Evolutionary conservation across 2,329 filamentous ascomycete genomes (phyloP).

Genomic region (Fonsecaea monophora): DNA sequence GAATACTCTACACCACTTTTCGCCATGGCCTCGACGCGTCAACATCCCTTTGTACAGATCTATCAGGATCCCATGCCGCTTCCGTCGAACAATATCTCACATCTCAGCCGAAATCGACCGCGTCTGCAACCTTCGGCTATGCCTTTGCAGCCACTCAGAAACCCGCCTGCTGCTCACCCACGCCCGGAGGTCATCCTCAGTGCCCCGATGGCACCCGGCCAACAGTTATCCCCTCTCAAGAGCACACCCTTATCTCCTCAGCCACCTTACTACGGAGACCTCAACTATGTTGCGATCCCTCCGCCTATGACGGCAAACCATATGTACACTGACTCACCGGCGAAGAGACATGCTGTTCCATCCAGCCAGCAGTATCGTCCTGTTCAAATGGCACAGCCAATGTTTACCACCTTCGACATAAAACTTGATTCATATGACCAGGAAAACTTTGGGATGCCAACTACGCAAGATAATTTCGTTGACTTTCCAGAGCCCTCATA

Average conservation of each 20-base stretch:
- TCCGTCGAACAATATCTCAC: constrained; percentile 46
- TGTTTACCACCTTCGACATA: constrained; percentile 59
- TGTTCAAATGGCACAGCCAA: constrained; percentile 50
- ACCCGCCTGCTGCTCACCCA: constrained; percentile 46
- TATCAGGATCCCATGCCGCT: constrained; percentile 62
- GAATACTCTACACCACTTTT: constrained; percentile 20
- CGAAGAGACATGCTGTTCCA: constrained; percentile 51
- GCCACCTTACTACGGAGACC: constrained; percentile 65
- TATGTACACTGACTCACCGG: constrained; percentile 57
- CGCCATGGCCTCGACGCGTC: constrained; percentile 42
- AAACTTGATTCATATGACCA: constrained; percentile 51
- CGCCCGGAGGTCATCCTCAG: constrained; percentile 72
- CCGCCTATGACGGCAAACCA: constrained; percentile 49
- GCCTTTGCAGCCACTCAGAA: constrained; percentile 46
- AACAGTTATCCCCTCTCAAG: constrained; percentile 62
- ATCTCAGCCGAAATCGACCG: constrained; percentile 46
- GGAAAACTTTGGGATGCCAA: constrained; percentile 56
- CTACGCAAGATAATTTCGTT: constrained; percentile 53
- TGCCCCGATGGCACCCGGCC: constrained; percentile 58
- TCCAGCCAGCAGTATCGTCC: constrained; percentile 45
- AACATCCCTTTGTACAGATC: constrained; percentile 61
- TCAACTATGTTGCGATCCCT: constrained; percentile 67
- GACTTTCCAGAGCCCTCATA: constrained; percentile 57
- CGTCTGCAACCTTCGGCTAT: constrained; percentile 61
- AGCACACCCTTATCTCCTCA: constrained; percentile 69